Base-by-base conservation (phyloP, 345 rosid species). In the Lepidium aucheri region DNA sequence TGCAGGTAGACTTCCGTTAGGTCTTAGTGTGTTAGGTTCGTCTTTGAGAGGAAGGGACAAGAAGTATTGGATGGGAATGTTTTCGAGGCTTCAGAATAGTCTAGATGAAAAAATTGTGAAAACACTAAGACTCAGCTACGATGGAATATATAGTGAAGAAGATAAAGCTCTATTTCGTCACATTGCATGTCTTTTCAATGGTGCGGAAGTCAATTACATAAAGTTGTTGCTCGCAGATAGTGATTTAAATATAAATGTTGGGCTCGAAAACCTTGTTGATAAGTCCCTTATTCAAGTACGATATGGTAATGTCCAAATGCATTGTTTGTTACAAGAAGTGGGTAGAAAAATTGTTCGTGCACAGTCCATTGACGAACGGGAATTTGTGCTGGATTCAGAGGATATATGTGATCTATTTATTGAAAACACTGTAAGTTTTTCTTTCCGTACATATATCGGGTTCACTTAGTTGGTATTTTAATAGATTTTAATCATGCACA, bases 1-100 rank as follows among this genome's bases (percentile, higher is more conserved):
- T 63, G 78, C 53, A 2, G 4, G 64, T 3, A 59, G 77, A 0
- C 26, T 75, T 35, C 84, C 78, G 11, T 18, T 81, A 20, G 77
- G 68, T 12, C 74, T 81, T n/a, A 63, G 49, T 7, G 58, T 76
- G 30, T 18, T 78, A n/a, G 77, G 78, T 3, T 53, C 64, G 0
- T 39, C 7, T 34, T n/a, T 78, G 1, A 13, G 17, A 0, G 47
- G 26, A 3, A 52, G 12, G 38, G 12, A 11, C 4, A 49, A 2
- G 6, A 11, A 20, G 2, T 15, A 54, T 7, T 74, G 74, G 82
- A 39, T 32, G 40, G 33, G 41, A 30, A 26, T 44, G 1, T 3
- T 76, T 4, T 50, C 38, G 1, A 70, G 59, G 12, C 42, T 67
- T 24, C 24, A 47, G 32, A 53, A 9, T 17, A 33, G 58, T 45